Base-by-base conservation (phyloP, 257 asterid species). In the Oldenlandia corymbosa region DNA sequence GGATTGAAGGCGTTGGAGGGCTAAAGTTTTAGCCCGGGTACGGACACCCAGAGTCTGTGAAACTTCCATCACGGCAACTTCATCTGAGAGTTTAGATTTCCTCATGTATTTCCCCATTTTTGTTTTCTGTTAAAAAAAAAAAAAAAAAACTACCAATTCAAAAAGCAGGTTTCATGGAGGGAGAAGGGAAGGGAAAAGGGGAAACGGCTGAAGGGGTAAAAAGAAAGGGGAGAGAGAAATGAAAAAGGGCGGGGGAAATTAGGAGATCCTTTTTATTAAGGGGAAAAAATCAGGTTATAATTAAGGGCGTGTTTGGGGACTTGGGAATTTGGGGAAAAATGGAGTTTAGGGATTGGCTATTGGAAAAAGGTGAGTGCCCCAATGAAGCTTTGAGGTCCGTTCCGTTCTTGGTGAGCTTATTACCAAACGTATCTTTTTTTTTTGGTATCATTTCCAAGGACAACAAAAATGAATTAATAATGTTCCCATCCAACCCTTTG, bases 1-100 rank as follows among this genome's bases (percentile, higher is more conserved):
- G 20, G 80, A 62, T 16, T 77, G 78, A 2, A 75, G 84, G 71
- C 87, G 83, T 41, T 75, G 95, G 12, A 88, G 84, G 3, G 90
- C 84, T 78, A 84, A 83, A 85, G 87, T 81, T 84, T 80, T 84
- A 60, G 95, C 82, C 62, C 88, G 83, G 14, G 95, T 86, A n/a
- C 83, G 87, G 5, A 84, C 95, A 20, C 95, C 96, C 32, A 81
- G 78, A 46, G 76, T 64, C 45, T 81, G 85, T 0, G 86, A 69
- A 46, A 66, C 79, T n/a, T 88, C 94, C 79, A 67, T 79, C 3
- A 81, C 72, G 11, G 84, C 79, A 4, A 88, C 84, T 49, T 79
- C 87, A 1, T 58, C 73, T 0, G 82, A 64, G 51, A 75, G 49
- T 56, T 79, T 82, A 17, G 80, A 68, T 62, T 84, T 84, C 71